Evolutionary conservation across 2,329 filamentous ascomycete genomes (phyloP).

Genomic region (Apiospora phragmitis): DNA sequence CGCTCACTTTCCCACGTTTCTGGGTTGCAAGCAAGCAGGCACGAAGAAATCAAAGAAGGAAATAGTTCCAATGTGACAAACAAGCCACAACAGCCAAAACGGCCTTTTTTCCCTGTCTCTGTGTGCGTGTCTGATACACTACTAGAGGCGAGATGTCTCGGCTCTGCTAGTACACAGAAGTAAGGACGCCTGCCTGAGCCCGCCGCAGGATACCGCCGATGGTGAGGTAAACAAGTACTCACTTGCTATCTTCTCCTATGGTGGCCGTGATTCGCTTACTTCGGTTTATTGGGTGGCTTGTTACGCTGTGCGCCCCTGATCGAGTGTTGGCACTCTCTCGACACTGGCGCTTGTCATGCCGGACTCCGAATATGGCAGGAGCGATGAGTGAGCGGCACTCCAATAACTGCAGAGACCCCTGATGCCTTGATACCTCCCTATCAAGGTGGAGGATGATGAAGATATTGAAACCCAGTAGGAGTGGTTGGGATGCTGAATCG

Average conservation of each 20-base stretch:
- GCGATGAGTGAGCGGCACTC: not conserved
- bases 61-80: not conserved
- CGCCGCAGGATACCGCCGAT: not conserved
- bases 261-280: not conserved
- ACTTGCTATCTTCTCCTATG: too few species aligned
- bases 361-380: not conserved
- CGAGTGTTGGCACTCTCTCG: not conserved
- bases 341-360: not conserved
- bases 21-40: not conserved
- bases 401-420: not conserved
- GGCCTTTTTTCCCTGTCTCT: not conserved
- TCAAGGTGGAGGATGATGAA: not conserved
- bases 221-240: not conserved
- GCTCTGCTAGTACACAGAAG: not conserved
- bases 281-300: not conserved
- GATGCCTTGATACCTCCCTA: not conserved
- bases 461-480: not conserved
- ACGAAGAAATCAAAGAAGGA: not conserved
- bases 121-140: not conserved
- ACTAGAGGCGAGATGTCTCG: not conserved
- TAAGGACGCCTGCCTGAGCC: constrained; percentile 1
- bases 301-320: not conserved
- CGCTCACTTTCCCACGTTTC: not conserved
- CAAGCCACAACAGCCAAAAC: not conserved
- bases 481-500: not conserved